Base-by-base conservation (phyloP, 805 yeast genomes). In the Candida rishiriensis region DNA sequence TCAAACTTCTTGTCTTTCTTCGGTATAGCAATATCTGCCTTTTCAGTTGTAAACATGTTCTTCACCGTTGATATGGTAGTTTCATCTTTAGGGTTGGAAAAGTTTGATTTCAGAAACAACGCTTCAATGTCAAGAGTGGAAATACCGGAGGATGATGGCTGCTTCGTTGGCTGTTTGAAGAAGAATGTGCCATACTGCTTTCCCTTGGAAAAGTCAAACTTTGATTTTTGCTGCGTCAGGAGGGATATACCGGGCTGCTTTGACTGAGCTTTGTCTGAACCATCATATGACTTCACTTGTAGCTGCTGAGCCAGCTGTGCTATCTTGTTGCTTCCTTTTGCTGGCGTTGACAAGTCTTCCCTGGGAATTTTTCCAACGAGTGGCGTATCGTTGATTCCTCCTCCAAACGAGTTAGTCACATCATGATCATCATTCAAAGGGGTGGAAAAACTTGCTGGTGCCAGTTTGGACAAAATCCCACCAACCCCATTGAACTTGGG, bases 141-240 rank as follows among this genome's bases (percentile, higher is more conserved):
- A 12, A n/a, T 7, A 21, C 26, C 26, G 7, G 26, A 21, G 26
- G 4, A 21, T 21, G 26, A 21, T 21, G 26, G 7, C 26, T 29
- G 32, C 9, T 36, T 21, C 11, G 36, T 10, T 14, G 28, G 38
- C 2, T 16, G 9, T 10, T 49, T 39, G 41, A 49, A 61, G 41
- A 61, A 61, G 29, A 51, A 53, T 3, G 61, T 59, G 14, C 66
- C 65, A 39, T 61, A 61, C 16, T 56, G 57, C n/a, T 44, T 31
- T 10, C 21, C 39, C 35, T 38, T 5, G 43, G 30, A 17, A 15
- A 13, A 30, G 12, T 21, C 15, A 10, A 14, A 13, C 10, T 12
- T 16, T 10, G 38, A 9, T 10, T n/a, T 14, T 9, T n/a, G 17
- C n/a, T 34, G n/a, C n/a, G n/a, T 39, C n/a, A 26, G 13, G 10